These are phyloP conservation scores for Amaranthus cruentus DNA, from an alignment of 148 eudicot species.

Conservation along the genomic window DNA sequence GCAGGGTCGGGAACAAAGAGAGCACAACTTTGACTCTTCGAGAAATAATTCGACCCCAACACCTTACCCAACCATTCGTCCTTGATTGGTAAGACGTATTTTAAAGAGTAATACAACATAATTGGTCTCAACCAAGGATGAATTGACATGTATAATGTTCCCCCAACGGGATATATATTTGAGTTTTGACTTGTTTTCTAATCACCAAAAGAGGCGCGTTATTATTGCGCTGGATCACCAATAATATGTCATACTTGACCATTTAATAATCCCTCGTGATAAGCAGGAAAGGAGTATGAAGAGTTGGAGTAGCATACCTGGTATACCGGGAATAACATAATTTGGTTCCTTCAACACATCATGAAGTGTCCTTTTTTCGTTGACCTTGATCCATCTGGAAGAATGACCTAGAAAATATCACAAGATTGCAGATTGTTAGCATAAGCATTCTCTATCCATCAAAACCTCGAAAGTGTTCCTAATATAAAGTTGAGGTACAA, in stretches of 20 bases:
- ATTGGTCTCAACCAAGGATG: not conserved
- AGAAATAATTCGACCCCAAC: not conserved
- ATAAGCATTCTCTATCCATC: not conserved
- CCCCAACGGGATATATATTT: not conserved
- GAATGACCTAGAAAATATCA: constrained; percentile 36
- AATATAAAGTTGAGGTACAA: not conserved
- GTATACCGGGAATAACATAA: constrained; percentile 68
- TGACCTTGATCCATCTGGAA: constrained; percentile 68
- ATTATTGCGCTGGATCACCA: too few species aligned
- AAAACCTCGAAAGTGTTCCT: not conserved
- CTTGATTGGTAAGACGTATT: not conserved
- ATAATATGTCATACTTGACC: too few species aligned
- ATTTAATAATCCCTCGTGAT: too few species aligned
- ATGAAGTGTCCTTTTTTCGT: constrained; percentile 69
- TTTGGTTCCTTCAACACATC: constrained; percentile 60
- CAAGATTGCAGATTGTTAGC: constrained; percentile 2
- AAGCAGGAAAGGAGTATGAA: not conserved
- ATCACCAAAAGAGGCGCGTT: too few species aligned
- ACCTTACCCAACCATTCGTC: not conserved
- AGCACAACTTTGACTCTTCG: not conserved
- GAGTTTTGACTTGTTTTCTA: too few species aligned
- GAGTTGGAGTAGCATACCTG: constrained; percentile 45
- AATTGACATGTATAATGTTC: too few species aligned
- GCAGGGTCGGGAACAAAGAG: not conserved
- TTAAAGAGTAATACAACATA: not conserved